Evolutionary conservation across 176 grass and related monocot species (phyloP), one percentile per base, ranked within the genome.

Genomic region (Oryza glaberrima): DNA sequence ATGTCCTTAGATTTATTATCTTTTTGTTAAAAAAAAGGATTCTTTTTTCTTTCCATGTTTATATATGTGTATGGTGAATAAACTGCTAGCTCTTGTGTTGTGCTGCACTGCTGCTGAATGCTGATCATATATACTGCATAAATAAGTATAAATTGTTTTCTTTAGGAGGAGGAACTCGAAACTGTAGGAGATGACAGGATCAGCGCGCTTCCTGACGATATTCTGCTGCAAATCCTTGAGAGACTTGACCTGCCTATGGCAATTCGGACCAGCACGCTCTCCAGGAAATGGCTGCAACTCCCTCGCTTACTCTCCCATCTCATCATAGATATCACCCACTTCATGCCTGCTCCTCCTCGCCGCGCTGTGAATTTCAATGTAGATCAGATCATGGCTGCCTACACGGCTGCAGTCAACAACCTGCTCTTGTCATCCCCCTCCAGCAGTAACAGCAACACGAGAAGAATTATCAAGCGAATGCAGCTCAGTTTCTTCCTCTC

Each of bases 401-500:
- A 51, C 22, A 9, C 13, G 0, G 46, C 26, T 0, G 46, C 0
- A 43, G 17, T 9, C 28, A 19, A 12, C 3, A 75, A 13, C 7
- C 16, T 75, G 26, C 46, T 75, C 4, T 26, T 23, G 34, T 35
- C 34, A 35, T 35, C 34, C 34, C 34, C 34, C 34, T 35, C 34
- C 34, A 35, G 34, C 34, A 35, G 4, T 2, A 35, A 35, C 34
- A 35, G 34, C 34, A 35, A 35, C 34, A 35, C 34, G 25, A 25
- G 25, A 35, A 35, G 34, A 26, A 10, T 26, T 46, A 54, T 75
- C 46, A 75, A 34, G 46, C 2, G 14, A 22, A 44, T 75, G 22
- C 12, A 52, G 6, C 46, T 75, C 72, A 34, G 44, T 46, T 75
- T 48, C 72, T 75, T 51, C 72, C 72, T 75, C 7, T 22, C 22